Evolutionary conservation across 192 early-diverging fungal genomes (phyloP), one percentile per base, ranked within the genome.

Genomic region (Entomortierella lignicola): DNA sequence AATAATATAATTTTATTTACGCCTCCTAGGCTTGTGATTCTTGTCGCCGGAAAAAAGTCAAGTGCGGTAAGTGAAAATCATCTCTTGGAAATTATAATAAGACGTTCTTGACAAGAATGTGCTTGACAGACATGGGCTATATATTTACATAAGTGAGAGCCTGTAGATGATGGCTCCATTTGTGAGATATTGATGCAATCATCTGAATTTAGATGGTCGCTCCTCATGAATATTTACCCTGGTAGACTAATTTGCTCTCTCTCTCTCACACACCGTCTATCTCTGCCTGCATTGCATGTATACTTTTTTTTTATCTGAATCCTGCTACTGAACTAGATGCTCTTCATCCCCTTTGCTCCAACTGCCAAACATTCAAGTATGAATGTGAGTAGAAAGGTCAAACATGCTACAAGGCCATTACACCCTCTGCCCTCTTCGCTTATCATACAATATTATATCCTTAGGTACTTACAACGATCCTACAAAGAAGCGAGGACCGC

Each of bases 401-500:
- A 47, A 37, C 10, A 4, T 37, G 34, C 34, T 37, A 7, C 34
- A 37, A 37, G 4, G 4, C 10, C 10, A 37, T 37, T 37, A n/a
- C 34, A 10, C 34, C 4, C 15, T 50, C 7, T 15, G 48, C 17
- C 15, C 15, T 50, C 20, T 4, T 4, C 21, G 17, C 21, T 50
- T 10, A 50, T 50, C 5, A 4, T 17, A 17, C 48, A 10, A 2
- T 54, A 2, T 26, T 43, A 30, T 21, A 17, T 39, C 52, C 15
- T 30, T 68, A 65, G 80, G 83, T 59, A 84, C 83, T 13, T 84
- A 84, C 60, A 84, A 84, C 25, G 83, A 84, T 60, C 70, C 83
- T 10, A 84, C 83, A 32, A 84, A 84, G 65, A 84, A 84, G 31
- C 69, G 94, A 20, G 80, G 70, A 21, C 66, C 60, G n/a, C 71